A percentile compares a stretch with the other conserved stretches of the same genome.
These are phyloP conservation scores for Cyclotella sp. DNA, from an alignment of 108 stramenopile species.

Conservation along the genomic window DNA sequence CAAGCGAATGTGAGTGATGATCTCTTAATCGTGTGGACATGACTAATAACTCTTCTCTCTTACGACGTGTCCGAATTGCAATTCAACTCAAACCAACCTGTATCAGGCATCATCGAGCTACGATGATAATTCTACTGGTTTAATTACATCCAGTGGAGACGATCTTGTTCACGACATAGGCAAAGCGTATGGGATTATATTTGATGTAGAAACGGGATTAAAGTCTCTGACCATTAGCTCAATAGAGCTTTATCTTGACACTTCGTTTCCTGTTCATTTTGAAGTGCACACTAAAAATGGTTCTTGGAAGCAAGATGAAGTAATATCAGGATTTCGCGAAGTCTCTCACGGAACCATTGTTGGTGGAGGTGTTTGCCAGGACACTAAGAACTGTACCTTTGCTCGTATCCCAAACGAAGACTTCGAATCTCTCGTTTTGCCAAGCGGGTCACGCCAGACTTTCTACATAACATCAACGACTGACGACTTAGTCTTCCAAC, in stretches of 20 bases:
- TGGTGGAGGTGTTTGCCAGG: conserved; percentile 21
- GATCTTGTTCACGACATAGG: conserved; percentile 18
- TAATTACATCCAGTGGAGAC: conserved; percentile 19
- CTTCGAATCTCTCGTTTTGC: conserved; percentile 8
- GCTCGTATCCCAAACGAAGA: conserved; percentile 17
- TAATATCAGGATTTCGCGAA: conserved; percentile 17
- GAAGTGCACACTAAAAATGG: conserved; percentile 24
- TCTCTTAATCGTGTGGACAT: neutral
- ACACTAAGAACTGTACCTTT: conserved; percentile 20
- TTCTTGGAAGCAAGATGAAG: conserved; percentile 26
- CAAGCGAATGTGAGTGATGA: conserved; percentile 1
- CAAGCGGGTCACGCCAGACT: conserved; percentile 1
- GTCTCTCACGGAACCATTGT: conserved; percentile 26
- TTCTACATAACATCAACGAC: conserved; percentile 28
- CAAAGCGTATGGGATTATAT: conserved; percentile 36
- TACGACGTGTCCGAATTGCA: neutral
- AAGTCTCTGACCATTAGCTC: conserved; percentile 8
- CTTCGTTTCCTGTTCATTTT: conserved; percentile 20
- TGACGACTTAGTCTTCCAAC: conserved; percentile 30
- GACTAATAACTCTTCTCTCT: neutral
- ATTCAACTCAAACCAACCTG: no score
- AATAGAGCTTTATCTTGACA: conserved; percentile 34
- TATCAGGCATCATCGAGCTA: conserved; percentile 1
- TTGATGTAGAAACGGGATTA: conserved; percentile 20
- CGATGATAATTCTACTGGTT: neutral